These are phyloP conservation scores for Coniochaeta sp. DNA, from an alignment of 2,329 filamentous ascomycete genomes.

Conservation along the genomic window DNA sequence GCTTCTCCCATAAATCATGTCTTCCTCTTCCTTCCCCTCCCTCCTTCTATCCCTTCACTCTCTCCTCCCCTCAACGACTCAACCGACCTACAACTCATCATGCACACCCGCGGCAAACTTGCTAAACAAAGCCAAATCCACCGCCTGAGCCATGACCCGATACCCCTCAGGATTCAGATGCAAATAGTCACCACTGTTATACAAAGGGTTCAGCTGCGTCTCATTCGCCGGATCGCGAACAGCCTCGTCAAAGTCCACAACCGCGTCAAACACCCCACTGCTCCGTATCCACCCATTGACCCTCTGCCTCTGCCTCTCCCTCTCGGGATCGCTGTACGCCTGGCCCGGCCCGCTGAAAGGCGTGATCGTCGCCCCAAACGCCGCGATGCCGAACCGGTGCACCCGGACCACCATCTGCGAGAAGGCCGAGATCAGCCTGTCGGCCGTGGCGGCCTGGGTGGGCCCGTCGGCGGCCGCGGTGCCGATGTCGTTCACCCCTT, in stretches of 20 bases:
- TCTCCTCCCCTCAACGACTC: not conserved
- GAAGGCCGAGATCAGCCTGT: constrained; percentile 44
- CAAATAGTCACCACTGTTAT: constrained; percentile 52
- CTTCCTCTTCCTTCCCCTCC: not conserved
- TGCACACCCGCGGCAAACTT: constrained; percentile 20
- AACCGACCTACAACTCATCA: constrained; percentile 6
- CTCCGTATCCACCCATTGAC: constrained; percentile 53
- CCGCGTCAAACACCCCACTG: constrained; percentile 47
- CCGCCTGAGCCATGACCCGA: constrained; percentile 42
- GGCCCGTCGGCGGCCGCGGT: constrained; percentile 30
- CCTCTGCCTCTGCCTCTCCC: constrained; percentile 44
- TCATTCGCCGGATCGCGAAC: constrained; percentile 39
- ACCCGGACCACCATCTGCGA: constrained; percentile 46
- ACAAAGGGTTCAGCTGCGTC: constrained; percentile 34
- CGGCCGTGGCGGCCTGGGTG: constrained; percentile 36
- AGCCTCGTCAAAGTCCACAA: constrained; percentile 53
- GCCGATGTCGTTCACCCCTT: constrained; percentile 60
- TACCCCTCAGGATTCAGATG: constrained; percentile 51
- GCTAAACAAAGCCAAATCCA: constrained; percentile 44
- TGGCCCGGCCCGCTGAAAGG: constrained; percentile 35
- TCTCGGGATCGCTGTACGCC: constrained; percentile 39
- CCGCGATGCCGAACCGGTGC: constrained; percentile 41
- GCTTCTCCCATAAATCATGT: not conserved
- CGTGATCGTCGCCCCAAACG: constrained; percentile 48
- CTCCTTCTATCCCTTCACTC: not conserved